phyloP scores from a whole-genome alignment of 2,329 filamentous ascomycete genomes.

The Cercospora janseana region DNA sequence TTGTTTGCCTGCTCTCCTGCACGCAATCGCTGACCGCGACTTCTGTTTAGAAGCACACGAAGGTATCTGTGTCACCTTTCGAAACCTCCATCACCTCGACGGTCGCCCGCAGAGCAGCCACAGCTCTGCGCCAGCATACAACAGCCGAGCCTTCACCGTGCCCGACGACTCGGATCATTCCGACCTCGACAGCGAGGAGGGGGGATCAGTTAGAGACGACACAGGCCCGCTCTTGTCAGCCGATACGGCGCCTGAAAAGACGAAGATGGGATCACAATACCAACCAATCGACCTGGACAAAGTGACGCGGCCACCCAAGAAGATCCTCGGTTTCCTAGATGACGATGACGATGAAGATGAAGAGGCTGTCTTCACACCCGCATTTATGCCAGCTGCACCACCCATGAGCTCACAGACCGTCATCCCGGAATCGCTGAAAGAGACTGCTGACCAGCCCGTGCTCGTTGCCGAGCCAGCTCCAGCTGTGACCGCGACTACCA shows the following conservation, averaged over 20 bases:
- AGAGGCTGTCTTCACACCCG: background rate
- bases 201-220: conserved; percentile 21
- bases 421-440: conserved; percentile 19
- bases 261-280: conserved; percentile 27
- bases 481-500: background rate
- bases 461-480: background rate
- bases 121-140: conserved; percentile 2
- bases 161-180: conserved; percentile 30
- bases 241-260: conserved; percentile 33
- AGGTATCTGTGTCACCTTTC: conserved; percentile 29
- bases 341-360: conserved; percentile 25
- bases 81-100: conserved; percentile 15
- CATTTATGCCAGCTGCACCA: background rate
- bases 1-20: background rate
- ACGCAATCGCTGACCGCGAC: conserved; percentile 3
- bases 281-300: conserved; percentile 27
- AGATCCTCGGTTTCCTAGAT: conserved; percentile 26
- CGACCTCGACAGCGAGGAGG: conserved; percentile 26
- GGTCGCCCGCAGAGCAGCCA: conserved; percentile 6
- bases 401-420: background rate
- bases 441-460: background rate
- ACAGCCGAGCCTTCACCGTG: conserved; percentile 24
- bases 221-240: conserved; percentile 27
- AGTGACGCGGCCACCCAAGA: conserved; percentile 2
- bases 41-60: conserved; percentile 32